These are phyloP conservation scores for Botrytis sinoallii DNA, from an alignment of 2,329 filamentous ascomycete genomes.

Conservation along the genomic window DNA sequence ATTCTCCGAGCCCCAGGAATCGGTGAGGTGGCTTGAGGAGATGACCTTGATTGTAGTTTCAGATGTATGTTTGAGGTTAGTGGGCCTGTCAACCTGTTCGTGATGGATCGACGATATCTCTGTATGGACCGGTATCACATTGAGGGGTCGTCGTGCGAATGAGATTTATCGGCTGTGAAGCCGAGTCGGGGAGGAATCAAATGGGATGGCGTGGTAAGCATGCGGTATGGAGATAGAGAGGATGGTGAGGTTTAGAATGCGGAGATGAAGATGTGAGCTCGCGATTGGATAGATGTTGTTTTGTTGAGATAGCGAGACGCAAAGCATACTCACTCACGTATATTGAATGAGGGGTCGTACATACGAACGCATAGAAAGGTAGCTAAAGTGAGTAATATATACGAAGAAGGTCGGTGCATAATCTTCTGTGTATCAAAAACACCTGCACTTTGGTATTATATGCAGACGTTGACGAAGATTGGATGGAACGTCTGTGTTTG, in stretches of 20 bases:
- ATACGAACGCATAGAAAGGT: background rate
- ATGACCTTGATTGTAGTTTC: background rate
- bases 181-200: background rate
- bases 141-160: background rate
- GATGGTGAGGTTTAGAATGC: background rate
- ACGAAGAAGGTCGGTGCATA: slow-evolving; percentile 1
- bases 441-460: background rate
- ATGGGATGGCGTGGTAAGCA: background rate
- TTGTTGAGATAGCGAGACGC: slow-evolving; percentile 4
- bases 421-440: background rate
- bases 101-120: background rate
- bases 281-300: background rate
- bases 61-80: slow-evolving; percentile 1
- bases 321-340: slow-evolving; percentile 1
- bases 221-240: background rate
- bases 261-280: background rate
- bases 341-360: background rate
- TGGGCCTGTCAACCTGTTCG: background rate
- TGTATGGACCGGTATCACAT: background rate
- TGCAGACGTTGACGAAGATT: background rate
- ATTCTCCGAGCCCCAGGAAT: slow-evolving; percentile 1
- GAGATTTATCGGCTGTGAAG: background rate
- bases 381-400: background rate
- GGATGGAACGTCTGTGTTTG: background rate
- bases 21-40: background rate